Evolutionary conservation across 495 filamentous ascomycete species (phyloP), one percentile per base, ranked within the genome.

Genomic region (Hyaloscypha hepaticicola): DNA sequence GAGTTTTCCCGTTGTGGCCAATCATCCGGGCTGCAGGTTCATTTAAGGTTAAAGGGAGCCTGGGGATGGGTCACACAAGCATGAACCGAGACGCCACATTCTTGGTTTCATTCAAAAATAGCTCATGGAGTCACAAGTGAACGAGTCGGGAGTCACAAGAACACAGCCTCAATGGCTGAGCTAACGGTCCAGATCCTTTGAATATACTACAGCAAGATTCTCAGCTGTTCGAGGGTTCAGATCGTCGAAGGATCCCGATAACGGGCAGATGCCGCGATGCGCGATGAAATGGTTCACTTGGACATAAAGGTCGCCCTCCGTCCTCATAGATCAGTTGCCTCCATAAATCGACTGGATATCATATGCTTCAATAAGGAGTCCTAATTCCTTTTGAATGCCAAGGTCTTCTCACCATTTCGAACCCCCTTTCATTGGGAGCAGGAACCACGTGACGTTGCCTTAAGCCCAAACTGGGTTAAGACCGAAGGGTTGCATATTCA

Each of bases 401-500:
- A 45, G 38, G 38, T 16, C 38, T 16, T 0, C 4, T 45, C 3
- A 45, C 38, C 9, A 1, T 4, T 16, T 14, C 38, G 16, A 45
- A 45, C 38, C 38, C 38, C 38, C 19, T 45, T 45, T 19, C 38
- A 45, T 0, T 0, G 4, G 16, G n/a, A 5, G 50, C 0, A 3
- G 29, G 12, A 11, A 45, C 33, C 21, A 45, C 21, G 56, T 58
- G 25, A 58, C 33, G 33, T 22, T 24, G 6, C 19, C 7, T 45
- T 45, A 29, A 34, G 9, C 56, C 56, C 33, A 58, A 58, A 34
- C 28, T 11, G 56, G 27, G 25, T 51, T 56, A 61, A 51, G 25
- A 28, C 66, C 66, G 66, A 67, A 53, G 50, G 14, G 29, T 60
- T 60, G 66, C 66, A 67, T 34, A 22, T 33, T 48, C 24, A 55